A percentile compares a stretch with the other conserved stretches of the same genome.
Evolutionary conservation across 257 asterid species (phyloP).

Genomic region (Mitragyna speciosa): DNA sequence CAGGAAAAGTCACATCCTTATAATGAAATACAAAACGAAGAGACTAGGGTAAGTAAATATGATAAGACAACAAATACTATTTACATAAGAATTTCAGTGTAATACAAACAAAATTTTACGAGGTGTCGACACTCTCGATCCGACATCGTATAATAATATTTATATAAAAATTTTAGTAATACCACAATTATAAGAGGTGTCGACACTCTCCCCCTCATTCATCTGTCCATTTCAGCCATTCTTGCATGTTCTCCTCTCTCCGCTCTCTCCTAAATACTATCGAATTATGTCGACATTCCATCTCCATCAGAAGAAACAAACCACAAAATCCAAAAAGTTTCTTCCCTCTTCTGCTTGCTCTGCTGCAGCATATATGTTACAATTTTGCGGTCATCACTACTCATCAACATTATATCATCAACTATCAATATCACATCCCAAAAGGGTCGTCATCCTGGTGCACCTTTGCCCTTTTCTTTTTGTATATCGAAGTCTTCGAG

Average conservation of each 20-base stretch:
- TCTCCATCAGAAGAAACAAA: background rate
- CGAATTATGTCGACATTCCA: slow-evolving; percentile 50
- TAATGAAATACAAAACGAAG: no score
- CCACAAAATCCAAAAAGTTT: background rate
- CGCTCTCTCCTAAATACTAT: background rate
- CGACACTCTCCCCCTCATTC: slow-evolving; percentile 45
- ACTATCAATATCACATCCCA: background rate
- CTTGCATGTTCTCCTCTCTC: slow-evolving; percentile 4
- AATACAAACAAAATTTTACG: no score
- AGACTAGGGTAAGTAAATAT: no score
- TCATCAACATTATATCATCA: no score
- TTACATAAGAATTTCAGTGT: no score
- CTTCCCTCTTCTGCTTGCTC: background rate
- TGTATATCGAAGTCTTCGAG: background rate
- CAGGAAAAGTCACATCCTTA: no score
- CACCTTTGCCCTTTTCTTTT: background rate
- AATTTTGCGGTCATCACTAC: no score
- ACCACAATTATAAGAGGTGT: slow-evolving; percentile 28
- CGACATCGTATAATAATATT: no score
- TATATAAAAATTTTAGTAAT: background rate
- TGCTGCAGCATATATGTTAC: background rate
- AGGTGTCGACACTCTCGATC: no score
- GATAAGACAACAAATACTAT: no score
- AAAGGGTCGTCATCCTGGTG: background rate
- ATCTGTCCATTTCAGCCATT: background rate